Evolutionary conservation across 108 stramenopile genomes (phyloP).

Genomic region (Epithemia pelagica): DNA sequence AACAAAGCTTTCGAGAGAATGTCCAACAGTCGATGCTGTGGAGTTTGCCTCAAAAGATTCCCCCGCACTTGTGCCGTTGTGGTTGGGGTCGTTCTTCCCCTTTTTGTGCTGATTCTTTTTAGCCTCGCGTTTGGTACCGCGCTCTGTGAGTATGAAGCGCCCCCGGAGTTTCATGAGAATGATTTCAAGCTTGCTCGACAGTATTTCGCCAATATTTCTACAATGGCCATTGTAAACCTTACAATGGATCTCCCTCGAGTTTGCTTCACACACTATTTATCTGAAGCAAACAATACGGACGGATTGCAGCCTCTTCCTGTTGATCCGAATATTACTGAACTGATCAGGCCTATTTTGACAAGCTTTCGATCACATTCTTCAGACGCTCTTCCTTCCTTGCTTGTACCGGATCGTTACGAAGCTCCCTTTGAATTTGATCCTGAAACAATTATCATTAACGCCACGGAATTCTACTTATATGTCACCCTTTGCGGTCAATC

Average conservation of each 20-base stretch:
- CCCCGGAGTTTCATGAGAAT: conserved; percentile 3
- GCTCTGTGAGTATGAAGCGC: not conserved
- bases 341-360: not conserved
- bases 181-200: not conserved
- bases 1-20: not conserved
- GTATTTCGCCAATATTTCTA: not conserved
- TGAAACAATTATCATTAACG: not conserved
- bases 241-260: not conserved
- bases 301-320: not conserved
- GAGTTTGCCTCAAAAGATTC: not conserved
- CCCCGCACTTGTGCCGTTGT: conserved; percentile 8
- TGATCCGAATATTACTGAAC: not conserved
- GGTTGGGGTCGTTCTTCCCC: conserved; percentile 7
- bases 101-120: conserved; percentile 3
- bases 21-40: not conserved
- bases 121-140: conserved; percentile 5
- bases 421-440: not conserved
- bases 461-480: not conserved
- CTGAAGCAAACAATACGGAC: not conserved
- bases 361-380: not conserved
- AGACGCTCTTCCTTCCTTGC: not conserved
- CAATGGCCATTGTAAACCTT: not conserved
- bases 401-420: not conserved
- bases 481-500: not conserved
- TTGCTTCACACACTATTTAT: not conserved